These are phyloP conservation scores for Aspergillus panamensis DNA, from an alignment of 495 filamentous ascomycete genomes.

Conservation along the genomic window DNA sequence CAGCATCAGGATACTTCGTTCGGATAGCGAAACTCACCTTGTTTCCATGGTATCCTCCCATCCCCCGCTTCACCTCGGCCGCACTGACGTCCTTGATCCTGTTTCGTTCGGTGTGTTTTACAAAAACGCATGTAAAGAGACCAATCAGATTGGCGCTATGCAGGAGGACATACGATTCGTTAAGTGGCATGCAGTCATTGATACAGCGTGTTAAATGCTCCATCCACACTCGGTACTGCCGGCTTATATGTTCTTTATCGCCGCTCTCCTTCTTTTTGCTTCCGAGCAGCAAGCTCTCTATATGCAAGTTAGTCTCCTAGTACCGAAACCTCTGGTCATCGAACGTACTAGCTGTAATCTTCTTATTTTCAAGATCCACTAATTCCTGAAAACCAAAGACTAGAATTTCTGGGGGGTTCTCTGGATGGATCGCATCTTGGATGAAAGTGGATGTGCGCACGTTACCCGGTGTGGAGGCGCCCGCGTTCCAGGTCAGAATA, in stretches of 20 bases:
- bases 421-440: constrained; percentile 63
- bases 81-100: constrained; percentile 72
- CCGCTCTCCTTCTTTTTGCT: constrained; percentile 85
- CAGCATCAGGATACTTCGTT: not conserved
- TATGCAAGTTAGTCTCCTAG: constrained; percentile 22
- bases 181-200: constrained; percentile 75
- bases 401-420: constrained; percentile 79
- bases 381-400: constrained; percentile 98
- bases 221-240: constrained; percentile 94
- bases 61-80: constrained; percentile 87
- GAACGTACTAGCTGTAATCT: constrained; percentile 81
- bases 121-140: constrained; percentile 92
- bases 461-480: constrained; percentile 80
- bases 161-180: constrained; percentile 77
- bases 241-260: constrained; percentile 92
- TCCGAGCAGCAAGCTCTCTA: constrained; percentile 60
- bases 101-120: constrained; percentile 70
- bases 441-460: constrained; percentile 76
- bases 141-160: constrained; percentile 89
- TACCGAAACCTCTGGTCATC: not conserved
- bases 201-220: constrained; percentile 78
- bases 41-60: constrained; percentile 92
- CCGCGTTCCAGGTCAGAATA: constrained; percentile 94
- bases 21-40: constrained; percentile 53
- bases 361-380: constrained; percentile 95